Percentiles rank a stretch among this genome's conserved stretches.
Evolutionary conservation across 1,139 yeast genomes (phyloP).

Genomic region (Scheffersomyces parashehatae): DNA sequence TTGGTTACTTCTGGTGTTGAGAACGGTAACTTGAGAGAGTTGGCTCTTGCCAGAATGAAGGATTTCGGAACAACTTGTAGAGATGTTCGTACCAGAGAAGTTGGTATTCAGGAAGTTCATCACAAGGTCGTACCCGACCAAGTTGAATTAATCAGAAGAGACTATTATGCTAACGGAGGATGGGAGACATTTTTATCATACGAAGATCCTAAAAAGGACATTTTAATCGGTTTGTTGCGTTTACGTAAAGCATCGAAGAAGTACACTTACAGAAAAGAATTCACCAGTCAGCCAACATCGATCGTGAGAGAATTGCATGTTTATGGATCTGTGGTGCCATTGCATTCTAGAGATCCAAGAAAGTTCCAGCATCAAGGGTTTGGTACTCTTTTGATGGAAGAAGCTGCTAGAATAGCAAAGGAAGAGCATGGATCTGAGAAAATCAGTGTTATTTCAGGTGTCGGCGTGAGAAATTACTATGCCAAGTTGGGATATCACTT

Average conservation of each 20-base stretch:
- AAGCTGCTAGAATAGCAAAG: conserved; percentile 91
- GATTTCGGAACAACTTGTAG: conserved; percentile 96
- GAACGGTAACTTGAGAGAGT: conserved; percentile 92
- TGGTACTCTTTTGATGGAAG: conserved; percentile 97
- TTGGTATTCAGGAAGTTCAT: conserved; percentile 97
- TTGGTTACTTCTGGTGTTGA: conserved; percentile 97
- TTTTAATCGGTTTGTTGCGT: conserved; percentile 85
- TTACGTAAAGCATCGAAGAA: conserved; percentile 87
- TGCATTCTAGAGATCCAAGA: conserved; percentile 96
- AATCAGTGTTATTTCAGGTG: conserved; percentile 94
- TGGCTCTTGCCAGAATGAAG: conserved; percentile 96
- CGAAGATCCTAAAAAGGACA: conserved; percentile 97
- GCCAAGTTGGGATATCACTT: conserved; percentile 86
- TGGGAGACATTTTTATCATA: conserved; percentile 98
- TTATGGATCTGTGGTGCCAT: conserved; percentile 95
- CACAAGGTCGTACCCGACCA: conserved; percentile 97
- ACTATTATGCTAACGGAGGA: conserved; percentile 96
- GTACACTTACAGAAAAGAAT: conserved; percentile 88
- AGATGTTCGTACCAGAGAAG: conserved; percentile 98
- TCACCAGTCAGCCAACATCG: conserved; percentile 81
- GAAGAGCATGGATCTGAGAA: conserved; percentile 94
- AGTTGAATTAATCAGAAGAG: conserved; percentile 92
- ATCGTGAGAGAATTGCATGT: conserved; percentile 95
- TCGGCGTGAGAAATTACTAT: conserved; percentile 95
- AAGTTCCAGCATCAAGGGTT: conserved; percentile 99